phyloP scores from a whole-genome alignment of 805 yeast genomes.

The Candida ulmi region DNA sequence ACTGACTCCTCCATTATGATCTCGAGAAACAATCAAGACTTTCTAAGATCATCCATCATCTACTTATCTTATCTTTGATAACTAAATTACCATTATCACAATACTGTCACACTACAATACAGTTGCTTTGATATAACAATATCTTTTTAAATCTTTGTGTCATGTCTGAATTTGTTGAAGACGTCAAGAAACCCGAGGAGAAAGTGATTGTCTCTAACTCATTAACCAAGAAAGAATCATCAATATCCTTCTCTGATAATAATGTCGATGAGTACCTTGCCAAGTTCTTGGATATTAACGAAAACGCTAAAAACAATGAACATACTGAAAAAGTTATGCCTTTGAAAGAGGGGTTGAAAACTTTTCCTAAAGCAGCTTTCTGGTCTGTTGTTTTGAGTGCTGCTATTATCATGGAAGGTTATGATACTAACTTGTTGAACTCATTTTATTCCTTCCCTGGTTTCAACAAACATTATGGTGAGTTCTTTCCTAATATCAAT shows the following conservation, averaged over 20 bases:
- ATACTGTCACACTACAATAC: too few species aligned
- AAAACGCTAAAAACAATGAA: constrained; percentile 14
- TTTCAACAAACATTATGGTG: constrained; percentile 33
- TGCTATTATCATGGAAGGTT: constrained; percentile 38
- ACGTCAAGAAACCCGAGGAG: constrained; percentile 8
- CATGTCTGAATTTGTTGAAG: constrained; percentile 15
- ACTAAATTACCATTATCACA: too few species aligned
- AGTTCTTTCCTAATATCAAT: constrained; percentile 10
- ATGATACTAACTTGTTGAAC: constrained; percentile 30
- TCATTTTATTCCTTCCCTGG: constrained; percentile 33
- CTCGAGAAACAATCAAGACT: too few species aligned
- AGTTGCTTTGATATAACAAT: too few species aligned
- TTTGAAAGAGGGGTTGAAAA: constrained; percentile 13
- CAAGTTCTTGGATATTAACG: constrained; percentile 16
- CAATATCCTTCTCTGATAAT: constrained; percentile 1
- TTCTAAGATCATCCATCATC: too few species aligned
- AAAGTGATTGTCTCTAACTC: constrained; percentile 2
- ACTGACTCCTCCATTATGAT: too few species aligned
- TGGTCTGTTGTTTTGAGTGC: constrained; percentile 36
- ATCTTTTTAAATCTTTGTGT: too few species aligned
- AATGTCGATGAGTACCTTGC: constrained; percentile 13
- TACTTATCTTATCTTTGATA: too few species aligned
- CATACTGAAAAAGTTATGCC: constrained; percentile 12
- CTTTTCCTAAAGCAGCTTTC: constrained; percentile 27
- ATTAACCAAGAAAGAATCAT: constrained; percentile 6